Evolutionary conservation across 805 yeast species (phyloP), one percentile per base, ranked within the genome.

Genomic region (Jamesozyma jinghongensis): DNA sequence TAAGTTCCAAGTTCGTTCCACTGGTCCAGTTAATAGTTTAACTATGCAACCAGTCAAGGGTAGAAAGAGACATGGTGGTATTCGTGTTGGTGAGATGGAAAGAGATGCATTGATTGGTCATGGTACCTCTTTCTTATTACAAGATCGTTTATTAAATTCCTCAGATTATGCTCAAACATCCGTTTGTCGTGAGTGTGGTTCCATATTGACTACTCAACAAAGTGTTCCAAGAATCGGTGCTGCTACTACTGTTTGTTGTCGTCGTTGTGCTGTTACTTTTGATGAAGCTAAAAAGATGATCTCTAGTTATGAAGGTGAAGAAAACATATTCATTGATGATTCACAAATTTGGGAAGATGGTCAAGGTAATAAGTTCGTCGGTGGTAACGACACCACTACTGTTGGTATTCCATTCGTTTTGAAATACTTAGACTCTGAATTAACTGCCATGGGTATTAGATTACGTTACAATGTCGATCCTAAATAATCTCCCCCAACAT

Each of bases 1-100:
- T 63, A 92, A 92, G 75, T 92, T 87, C 84, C 98, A 92, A 71
- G 98, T 92, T 39, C 83, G 98, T 69, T 85, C 97, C 4, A 92
- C 98, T 14, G 98, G 98, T 60, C 97, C 97, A 5, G 97, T 92
- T 20, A 90, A 90, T 66, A 77, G 92, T 29, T 74, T 92, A 62
- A 92, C 97, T 14, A 87, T 90, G 97, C 98, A 92, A 73, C 98
- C 98, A 32, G 98, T 92, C 42, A 92, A 92, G 70, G 98, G 98
- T 57, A 82, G 98, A 70, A 92, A 92, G 80, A 79, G 97, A 70
- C 79, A 83, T 50, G 98, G 98, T 68, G 98, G 98, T 82, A 92
- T 92, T 53, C 94, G 98, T 74, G 94, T 92, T 31, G 98, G 98
- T 64, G 98, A 92, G 66, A 92, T 92, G 98, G 98, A 92, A 69